A percentile compares a stretch with the other conserved stretches of the same genome.
phyloP scores from a whole-genome alignment of 345 rosid genomes.

The Lepidium africanum region DNA sequence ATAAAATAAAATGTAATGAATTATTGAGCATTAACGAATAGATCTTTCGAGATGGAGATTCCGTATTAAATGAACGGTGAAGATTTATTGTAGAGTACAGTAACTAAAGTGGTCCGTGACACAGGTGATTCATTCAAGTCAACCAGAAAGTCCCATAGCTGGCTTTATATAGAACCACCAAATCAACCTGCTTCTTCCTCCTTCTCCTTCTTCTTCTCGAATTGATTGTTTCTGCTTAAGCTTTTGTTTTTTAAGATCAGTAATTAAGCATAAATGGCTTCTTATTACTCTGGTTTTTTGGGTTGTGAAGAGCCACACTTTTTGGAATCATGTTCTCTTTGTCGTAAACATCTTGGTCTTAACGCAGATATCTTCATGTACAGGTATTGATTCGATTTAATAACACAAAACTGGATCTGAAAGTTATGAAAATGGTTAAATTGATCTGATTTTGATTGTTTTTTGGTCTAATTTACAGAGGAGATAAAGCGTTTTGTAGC shows the following conservation, averaged over 20 bases:
- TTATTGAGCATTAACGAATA: conserved; percentile 16
- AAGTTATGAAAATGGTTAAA: not conserved
- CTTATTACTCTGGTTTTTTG: conserved; percentile 11
- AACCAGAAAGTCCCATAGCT: conserved; percentile 11
- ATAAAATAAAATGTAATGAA: not conserved
- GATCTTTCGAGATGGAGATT: conserved; percentile 6
- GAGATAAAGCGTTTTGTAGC: conserved; percentile 80
- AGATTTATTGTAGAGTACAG: not conserved
- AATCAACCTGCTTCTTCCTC: conserved; percentile 2
- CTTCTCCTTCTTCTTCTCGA: not conserved
- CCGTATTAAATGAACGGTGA: not conserved
- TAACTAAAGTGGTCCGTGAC: not conserved
- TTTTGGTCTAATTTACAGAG: conserved; percentile 35
- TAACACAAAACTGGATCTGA: not conserved
- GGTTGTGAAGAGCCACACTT: conserved; percentile 48
- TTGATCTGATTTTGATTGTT: not conserved
- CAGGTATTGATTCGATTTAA: conserved; percentile 39
- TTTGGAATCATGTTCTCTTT: conserved; percentile 67
- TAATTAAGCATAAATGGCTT: conserved; percentile 15
- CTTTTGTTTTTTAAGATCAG: not conserved
- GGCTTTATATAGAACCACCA: conserved; percentile 18
- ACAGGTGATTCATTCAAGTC: conserved; percentile 18
- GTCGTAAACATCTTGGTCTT: conserved; percentile 53
- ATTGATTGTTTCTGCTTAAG: not conserved
- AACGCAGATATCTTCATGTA: conserved; percentile 93